Percentiles rank a stretch among this genome's conserved stretches.
Evolutionary conservation across 2,329 filamentous ascomycete genomes (phyloP).

Genomic region (Clonostachys solani): DNA sequence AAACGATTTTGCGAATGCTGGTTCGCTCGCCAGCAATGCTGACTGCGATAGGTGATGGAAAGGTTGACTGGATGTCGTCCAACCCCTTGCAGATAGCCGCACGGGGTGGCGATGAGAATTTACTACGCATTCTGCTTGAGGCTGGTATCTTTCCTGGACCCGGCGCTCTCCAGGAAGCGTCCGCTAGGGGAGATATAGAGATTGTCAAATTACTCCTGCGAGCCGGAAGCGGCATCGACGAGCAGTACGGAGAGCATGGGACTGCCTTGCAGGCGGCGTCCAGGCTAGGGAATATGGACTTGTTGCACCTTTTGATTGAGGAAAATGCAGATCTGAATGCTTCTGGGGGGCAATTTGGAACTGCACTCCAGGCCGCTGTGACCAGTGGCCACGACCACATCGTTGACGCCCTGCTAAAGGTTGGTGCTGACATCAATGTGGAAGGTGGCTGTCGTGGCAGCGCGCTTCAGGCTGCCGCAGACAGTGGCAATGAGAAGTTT

Average conservation of each 20-base stretch:
- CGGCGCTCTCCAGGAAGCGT: background rate
- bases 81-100: background rate
- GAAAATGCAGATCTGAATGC: background rate
- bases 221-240: background rate
- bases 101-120: too few species aligned
- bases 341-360: background rate
- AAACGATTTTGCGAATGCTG: background rate
- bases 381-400: background rate
- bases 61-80: background rate
- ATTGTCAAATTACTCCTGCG: background rate
- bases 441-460: too few species aligned
- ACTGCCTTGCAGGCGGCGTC: too few species aligned
- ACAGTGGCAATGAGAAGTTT: too few species aligned
- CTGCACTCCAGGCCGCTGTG: slow-evolving; percentile 1
- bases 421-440: slow-evolving; percentile 1
- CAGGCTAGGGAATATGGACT: background rate
- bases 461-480: too few species aligned
- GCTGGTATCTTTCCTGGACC: background rate
- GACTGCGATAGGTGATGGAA: background rate
- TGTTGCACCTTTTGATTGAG: background rate
- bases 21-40: background rate
- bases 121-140: background rate
- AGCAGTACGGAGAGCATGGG: background rate
- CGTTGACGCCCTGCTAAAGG: background rate
- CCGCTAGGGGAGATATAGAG: background rate